These are phyloP conservation scores for Wickerhamomyces alni DNA, from an alignment of 805 yeast species.

Conservation along the genomic window DNA sequence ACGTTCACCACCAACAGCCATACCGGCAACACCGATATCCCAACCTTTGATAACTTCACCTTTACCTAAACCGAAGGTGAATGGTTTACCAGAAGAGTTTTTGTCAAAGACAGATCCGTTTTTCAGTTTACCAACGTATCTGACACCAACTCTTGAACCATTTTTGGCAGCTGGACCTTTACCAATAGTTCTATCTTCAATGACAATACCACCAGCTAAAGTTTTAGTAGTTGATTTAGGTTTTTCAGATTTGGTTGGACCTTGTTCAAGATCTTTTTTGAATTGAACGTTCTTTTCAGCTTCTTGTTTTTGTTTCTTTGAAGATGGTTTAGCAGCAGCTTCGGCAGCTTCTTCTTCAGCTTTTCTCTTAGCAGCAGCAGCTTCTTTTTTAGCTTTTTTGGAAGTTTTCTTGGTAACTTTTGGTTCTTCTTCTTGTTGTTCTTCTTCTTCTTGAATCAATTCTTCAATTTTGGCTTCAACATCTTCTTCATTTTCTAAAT, in stretches of 20 bases:
- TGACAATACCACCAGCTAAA: conserved; percentile 85
- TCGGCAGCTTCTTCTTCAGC: conserved; percentile 25
- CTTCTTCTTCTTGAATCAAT: conserved; percentile 56
- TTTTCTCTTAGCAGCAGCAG: conserved; percentile 25
- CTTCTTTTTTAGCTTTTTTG: conserved; percentile 20
- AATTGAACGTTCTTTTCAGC: conserved; percentile 86
- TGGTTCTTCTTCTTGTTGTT: conserved; percentile 24
- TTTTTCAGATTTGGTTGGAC: conserved; percentile 64
- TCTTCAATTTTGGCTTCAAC: conserved; percentile 70
- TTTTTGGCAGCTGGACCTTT: conserved; percentile 82
- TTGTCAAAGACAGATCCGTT: conserved; percentile 96
- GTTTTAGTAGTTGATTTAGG: conserved; percentile 63
- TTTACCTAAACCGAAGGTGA: conserved; percentile 82
- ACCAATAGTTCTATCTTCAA: conserved; percentile 91
- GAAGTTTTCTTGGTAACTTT: conserved; percentile 25
- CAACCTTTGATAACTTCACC: conserved; percentile 99
- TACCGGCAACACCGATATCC: conserved; percentile 98
- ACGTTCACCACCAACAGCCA: conserved; percentile 99
- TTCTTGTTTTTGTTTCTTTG: conserved; percentile 21
- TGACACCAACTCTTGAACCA: conserved; percentile 88
- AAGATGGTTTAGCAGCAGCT: conserved; percentile 23
- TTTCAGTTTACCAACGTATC: conserved; percentile 96
- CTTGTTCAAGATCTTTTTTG: conserved; percentile 88
- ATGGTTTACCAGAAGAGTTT: conserved; percentile 96
- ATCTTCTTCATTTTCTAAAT: conserved; percentile 55